Evolutionary conservation across 2,329 filamentous ascomycete genomes (phyloP), one percentile per base, ranked within the genome.

Genomic region (Aspergillus hiratsukae): DNA sequence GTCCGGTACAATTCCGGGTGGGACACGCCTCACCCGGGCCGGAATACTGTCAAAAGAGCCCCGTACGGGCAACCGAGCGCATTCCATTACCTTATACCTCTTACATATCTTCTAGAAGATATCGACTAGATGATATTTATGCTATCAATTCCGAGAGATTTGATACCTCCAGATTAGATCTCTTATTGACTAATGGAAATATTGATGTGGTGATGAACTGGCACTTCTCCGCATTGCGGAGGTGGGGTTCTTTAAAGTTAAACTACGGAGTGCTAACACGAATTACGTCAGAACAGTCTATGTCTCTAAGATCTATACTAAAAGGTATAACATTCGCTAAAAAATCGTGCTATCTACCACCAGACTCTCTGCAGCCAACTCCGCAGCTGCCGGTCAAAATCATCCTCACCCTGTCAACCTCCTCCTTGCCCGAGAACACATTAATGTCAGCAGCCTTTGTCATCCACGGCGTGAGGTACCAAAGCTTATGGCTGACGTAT

Each of bases 281-380:
- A 17, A 37, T n/a, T 37, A 4, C 11, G 9, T 43, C 19, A 3
- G 40, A 10, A 43, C 40, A 11, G 40, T 19, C 40, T 43, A 9
- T 11, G 5, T 8, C 11, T n/a, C 17, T n/a, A 41, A 11, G 7
- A 23, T 40, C 11, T 9, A 56, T 48, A 7, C 23, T 31, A 51
- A n/a, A n/a, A n/a, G n/a, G n/a, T n/a, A 35, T 11, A 49, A 14
- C 27, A 25, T 31, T 31, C 35, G 7, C 21, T 23, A 43, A 40
- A 41, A 10, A 43, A 51, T 49, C 64, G 78, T 19, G 73, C 76
- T 66, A 79, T 68, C 76, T 76, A 79, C 64, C 76, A 77, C 76
- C 77, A 80, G 4, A 76, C 62, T 58, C 64, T 74, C 66, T 80
- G 72, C 10, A 75, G 48, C 58, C 72, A 66, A 49, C 78, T 80